Conservation (phyloP, 2,329 filamentous ascomycete species). For the Dothistroma septosporum region DNA sequence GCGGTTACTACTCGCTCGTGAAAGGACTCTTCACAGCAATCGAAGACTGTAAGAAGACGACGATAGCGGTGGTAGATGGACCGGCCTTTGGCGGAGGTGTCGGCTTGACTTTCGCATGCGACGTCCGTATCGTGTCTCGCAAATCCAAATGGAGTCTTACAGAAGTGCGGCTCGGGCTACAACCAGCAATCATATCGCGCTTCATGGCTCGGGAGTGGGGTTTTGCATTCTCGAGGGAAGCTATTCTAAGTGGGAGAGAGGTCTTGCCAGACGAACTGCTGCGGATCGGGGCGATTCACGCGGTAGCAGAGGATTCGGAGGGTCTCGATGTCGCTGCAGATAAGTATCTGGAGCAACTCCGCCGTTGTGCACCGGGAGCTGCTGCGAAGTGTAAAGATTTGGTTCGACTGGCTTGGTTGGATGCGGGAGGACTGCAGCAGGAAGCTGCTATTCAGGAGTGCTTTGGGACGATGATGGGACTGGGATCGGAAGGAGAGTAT, state of each 20-base stretch:
- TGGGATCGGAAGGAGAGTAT: constrained; percentile 17
- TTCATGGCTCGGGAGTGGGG: constrained; percentile 23
- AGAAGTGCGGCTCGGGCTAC: constrained; percentile 21
- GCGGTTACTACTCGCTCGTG: constrained; percentile 16
- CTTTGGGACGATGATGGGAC: constrained; percentile 22
- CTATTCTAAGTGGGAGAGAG: constrained; percentile 17
- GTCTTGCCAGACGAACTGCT: constrained; percentile 16
- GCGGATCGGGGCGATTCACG: constrained; percentile 15
- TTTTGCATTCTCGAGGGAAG: constrained; percentile 17
- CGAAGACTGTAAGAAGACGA: constrained; percentile 19
- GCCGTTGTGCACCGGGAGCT: constrained; percentile 16
- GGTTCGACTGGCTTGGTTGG: constrained; percentile 15
- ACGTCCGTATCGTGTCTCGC: constrained; percentile 17
- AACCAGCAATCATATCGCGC: constrained; percentile 23
- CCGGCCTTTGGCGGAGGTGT: constrained; percentile 20
- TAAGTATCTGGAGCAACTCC: constrained; percentile 13
- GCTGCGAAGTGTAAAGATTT: constrained; percentile 18
- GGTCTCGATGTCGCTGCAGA: constrained; percentile 2
- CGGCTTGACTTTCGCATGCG: constrained; percentile 21
- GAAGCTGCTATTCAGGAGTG: constrained; percentile 12
- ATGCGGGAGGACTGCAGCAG: constrained; percentile 15
- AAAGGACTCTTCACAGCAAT: constrained; percentile 17
- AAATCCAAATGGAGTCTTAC: constrained; percentile 19
- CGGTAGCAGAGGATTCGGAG: constrained; percentile 6
- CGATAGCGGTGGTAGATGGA: constrained; percentile 19